phyloP scores from a whole-genome alignment of 805 yeast species.

The Yamadazyma paraphyllophila region DNA sequence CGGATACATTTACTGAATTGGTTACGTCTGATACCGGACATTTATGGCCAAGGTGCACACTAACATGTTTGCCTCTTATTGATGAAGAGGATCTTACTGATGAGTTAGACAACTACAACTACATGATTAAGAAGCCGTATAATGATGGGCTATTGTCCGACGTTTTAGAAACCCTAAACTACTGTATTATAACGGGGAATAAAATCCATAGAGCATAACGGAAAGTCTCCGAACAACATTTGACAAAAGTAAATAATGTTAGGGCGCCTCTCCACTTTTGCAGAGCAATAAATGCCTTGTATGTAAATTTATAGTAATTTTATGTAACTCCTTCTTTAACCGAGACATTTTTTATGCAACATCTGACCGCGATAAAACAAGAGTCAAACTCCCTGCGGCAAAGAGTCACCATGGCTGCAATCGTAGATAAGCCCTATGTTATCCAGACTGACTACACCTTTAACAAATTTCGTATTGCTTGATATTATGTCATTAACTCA shows the following conservation, averaged over 20 bases:
- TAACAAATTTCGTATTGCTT: no score
- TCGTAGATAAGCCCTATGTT: slow-evolving; percentile 1
- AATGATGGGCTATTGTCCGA: slow-evolving; percentile 13
- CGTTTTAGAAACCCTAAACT: slow-evolving; percentile 24
- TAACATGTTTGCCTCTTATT: slow-evolving; percentile 36
- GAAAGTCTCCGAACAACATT: neutral
- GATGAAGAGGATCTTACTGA: slow-evolving; percentile 32
- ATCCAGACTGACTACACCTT: neutral
- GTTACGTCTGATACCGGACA: slow-evolving; percentile 31
- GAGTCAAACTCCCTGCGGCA: slow-evolving; percentile 7
- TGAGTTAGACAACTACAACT: slow-evolving; percentile 30
- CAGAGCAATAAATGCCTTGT: slow-evolving; percentile 1
- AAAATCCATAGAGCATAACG: slow-evolving; percentile 20
- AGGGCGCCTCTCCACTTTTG: neutral
- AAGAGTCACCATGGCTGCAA: slow-evolving; percentile 5
- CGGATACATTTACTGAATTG: slow-evolving; percentile 17
- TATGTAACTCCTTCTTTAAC: slow-evolving; percentile 3
- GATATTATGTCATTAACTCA: slow-evolving; percentile 8
- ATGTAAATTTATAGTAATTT: neutral
- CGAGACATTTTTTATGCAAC: slow-evolving; percentile 1
- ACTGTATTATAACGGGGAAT: slow-evolving; percentile 39
- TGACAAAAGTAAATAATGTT: neutral
- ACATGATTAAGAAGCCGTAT: slow-evolving; percentile 16
- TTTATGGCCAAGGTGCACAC: slow-evolving; percentile 35
- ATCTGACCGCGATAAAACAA: neutral